Evolutionary conservation across 2,329 filamentous ascomycete species (phyloP), one percentile per base, ranked within the genome.

Genomic region (Lachnellula subtilissima): DNA sequence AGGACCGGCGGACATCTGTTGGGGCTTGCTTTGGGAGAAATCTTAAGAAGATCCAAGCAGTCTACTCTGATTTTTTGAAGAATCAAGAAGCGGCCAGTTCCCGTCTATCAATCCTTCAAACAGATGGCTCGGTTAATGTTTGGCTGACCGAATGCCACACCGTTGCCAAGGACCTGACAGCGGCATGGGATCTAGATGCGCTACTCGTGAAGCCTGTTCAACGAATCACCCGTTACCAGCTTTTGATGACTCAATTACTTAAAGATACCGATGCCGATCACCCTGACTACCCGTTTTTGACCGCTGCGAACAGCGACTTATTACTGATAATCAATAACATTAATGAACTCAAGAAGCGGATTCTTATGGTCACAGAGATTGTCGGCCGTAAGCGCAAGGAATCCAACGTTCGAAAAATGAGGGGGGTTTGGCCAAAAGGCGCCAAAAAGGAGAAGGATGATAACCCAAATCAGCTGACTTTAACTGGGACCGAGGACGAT

Each of bases 121-220:
- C 82, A 65, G 83, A 86, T 62, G 74, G 79, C 11, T 80, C 82
- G 62, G 87, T 78, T 70, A 86, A 75, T 78, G 87, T 96, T 50
- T 99, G 94, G 94, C 78, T 97, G 49, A 87, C 87, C 56, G 93
- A 97, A 72, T 99, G 94, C 73, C 91, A 94, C 67, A 86, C 91
- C 64, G 92, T 93, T 67, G 92, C 93, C 12, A 89, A 91, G 64
- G 94, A 97, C 69, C 80, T 99, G 61, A 99, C 94, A 0, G 85
- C 86, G 25, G 93, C 94, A 0, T 99, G 94, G 94, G 89, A 96
- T 71, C 74, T 99, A 58, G 92, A 97, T 71, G 96, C 94, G 0
- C 78, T 99, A n/a, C 81, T 99, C 19, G 93, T 99, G 69, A 99
- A 99, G 72, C 94, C 94, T 1, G 92, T 96, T 71, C 94, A 99